Evolutionary conservation across 1,284 basidiomycete genomes (phyloP).

Genomic region (Cutaneotrichosporon spelunceum): DNA sequence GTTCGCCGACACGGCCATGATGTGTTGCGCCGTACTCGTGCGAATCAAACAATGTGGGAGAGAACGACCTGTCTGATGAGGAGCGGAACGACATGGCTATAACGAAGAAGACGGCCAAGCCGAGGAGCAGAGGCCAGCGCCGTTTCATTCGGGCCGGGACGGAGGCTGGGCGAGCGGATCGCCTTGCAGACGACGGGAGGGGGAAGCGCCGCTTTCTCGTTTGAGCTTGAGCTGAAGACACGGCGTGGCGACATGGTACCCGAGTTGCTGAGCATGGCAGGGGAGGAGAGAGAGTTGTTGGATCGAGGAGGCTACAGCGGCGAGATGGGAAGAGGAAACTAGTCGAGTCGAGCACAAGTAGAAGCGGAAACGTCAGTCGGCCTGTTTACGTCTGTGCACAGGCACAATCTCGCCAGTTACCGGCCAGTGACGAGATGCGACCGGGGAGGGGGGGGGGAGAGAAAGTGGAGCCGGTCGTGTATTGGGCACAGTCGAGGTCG

Average conservation of each 20-base stretch:
- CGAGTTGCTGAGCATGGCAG: background rate
- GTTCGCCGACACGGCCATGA: background rate
- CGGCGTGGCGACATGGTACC: conserved; percentile 1
- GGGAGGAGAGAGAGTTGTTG: background rate
- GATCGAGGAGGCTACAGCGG: background rate
- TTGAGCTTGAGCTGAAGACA: background rate
- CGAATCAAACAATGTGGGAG: too few relatives aligned
- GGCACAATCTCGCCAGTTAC: background rate
- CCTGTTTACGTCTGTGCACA: background rate
- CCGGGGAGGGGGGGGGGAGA: too few relatives aligned
- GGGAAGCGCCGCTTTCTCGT: conserved; percentile 6
- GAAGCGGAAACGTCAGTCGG: background rate
- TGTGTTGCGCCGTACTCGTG: too few relatives aligned
- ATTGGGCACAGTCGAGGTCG: too few relatives aligned
- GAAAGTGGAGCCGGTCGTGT: too few relatives aligned
- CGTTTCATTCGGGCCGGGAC: background rate
- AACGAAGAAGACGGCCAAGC: background rate
- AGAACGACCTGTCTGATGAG: background rate
- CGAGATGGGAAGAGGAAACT: background rate
- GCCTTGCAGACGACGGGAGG: background rate
- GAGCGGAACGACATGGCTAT: background rate
- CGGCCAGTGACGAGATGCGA: too few relatives aligned
- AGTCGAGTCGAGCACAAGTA: background rate
- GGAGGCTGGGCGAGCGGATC: background rate
- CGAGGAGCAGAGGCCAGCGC: background rate